phyloP scores from a whole-genome alignment of 768 basidiomycete genomes.

The Boletellus ananas region DNA sequence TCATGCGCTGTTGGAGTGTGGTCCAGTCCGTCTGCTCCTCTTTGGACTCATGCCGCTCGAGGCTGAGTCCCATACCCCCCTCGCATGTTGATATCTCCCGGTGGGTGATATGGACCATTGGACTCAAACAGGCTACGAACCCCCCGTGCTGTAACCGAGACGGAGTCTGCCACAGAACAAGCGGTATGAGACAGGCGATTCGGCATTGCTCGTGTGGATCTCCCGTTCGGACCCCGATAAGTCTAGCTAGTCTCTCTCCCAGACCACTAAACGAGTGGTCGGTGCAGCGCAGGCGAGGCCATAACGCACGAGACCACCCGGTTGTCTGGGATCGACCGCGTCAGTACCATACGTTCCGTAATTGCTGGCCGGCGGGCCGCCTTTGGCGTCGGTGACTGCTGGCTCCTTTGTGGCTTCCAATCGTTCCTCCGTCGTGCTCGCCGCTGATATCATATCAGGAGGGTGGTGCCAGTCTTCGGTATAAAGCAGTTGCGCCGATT shows the following conservation, averaged over 20 bases:
- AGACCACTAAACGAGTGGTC: too few species aligned
- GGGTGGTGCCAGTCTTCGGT: constrained; percentile 4
- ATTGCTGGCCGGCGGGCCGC: background rate
- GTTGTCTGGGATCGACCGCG: constrained; percentile 15
- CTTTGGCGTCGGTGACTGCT: background rate
- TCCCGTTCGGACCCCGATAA: too few species aligned
- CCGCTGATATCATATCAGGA: background rate
- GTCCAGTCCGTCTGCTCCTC: too few species aligned
- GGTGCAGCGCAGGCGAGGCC: constrained; percentile 1
- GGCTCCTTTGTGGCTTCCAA: background rate
- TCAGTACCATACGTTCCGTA: background rate
- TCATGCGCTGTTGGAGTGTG: background rate
- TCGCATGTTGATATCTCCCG: background rate
- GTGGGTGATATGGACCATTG: background rate
- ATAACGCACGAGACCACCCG: constrained; percentile 20
- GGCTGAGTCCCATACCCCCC: too few species aligned
- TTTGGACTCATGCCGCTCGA: too few species aligned
- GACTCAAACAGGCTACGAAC: too few species aligned
- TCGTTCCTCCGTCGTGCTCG: background rate
- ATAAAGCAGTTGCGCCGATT: constrained; percentile 20
- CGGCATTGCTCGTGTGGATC: too few species aligned
- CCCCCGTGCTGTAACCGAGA: too few species aligned
- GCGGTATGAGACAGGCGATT: too few species aligned
- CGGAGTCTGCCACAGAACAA: too few species aligned
- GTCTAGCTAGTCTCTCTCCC: too few species aligned